Conservation (phyloP, 2,329 filamentous ascomycete genomes). For the Venturia oleaginea region DNA sequence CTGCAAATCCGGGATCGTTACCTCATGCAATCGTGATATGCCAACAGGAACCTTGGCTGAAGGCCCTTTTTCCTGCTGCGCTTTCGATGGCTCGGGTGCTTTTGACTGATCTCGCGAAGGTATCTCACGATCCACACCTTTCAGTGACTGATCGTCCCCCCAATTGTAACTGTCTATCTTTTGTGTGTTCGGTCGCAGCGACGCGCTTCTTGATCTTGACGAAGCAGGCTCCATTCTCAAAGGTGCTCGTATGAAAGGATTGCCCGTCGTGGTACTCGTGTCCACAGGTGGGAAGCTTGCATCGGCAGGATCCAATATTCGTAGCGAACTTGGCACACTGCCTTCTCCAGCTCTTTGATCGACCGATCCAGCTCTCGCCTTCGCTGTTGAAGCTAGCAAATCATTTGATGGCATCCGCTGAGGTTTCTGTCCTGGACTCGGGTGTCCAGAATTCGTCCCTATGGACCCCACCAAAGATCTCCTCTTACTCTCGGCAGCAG, state of each 20-base stretch:
- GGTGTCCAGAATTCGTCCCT: neutral
- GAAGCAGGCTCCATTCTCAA: conserved; percentile 29
- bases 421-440: conserved; percentile 10
- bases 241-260: conserved; percentile 42
- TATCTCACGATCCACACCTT: conserved; percentile 17
- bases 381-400: neutral
- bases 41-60: conserved; percentile 68
- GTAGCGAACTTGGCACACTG: conserved; percentile 11
- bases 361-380: conserved; percentile 3
- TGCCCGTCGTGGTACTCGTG: conserved; percentile 33
- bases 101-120: conserved; percentile 3
- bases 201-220: conserved; percentile 14
- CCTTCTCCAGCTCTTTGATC: conserved; percentile 7
- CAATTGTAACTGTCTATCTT: conserved; percentile 39
- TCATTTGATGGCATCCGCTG: conserved; percentile 12
- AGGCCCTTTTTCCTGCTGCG: conserved; percentile 26
- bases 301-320: conserved; percentile 12
- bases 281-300: conserved; percentile 13
- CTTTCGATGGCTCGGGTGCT: conserved; percentile 16
- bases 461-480: conserved; percentile 9
- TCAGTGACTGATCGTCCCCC: conserved; percentile 28
- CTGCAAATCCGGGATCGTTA: conserved; percentile 65
- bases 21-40: conserved; percentile 79
- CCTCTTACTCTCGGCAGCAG: conserved; percentile 11
- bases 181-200: conserved; percentile 7